Evolutionary conservation across 73 alveolate genomes (phyloP).

Genomic region (Tetrahymena malaccensis): DNA sequence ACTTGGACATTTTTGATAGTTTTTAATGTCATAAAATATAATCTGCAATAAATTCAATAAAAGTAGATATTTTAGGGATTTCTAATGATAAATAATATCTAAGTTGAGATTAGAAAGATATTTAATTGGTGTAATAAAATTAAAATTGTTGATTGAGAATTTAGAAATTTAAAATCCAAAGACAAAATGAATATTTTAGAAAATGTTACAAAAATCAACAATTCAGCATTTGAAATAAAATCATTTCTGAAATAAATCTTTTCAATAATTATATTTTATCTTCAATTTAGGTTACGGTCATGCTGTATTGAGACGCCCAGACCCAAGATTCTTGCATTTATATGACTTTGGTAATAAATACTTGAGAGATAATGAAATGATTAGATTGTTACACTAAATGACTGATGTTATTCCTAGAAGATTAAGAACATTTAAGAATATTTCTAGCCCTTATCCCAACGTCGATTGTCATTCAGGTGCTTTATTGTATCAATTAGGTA

Average conservation of each 20-base stretch:
- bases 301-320: constrained; percentile 90
- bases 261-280: not conserved
- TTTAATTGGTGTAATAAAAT: not conserved
- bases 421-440: constrained; percentile 55
- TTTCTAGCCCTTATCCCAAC: constrained; percentile 88
- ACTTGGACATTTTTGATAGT: not conserved
- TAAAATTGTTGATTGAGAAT: not conserved
- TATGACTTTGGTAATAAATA: constrained; percentile 59
- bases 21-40: not conserved
- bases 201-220: too few relatives aligned
- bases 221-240: not conserved
- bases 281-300: constrained; percentile 76
- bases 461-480: constrained; percentile 92
- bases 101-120: not conserved
- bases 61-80: not conserved
- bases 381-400: constrained; percentile 62
- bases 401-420: constrained; percentile 67
- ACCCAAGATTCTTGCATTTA: constrained; percentile 73
- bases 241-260: not conserved
- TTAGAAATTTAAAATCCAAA: too few relatives aligned
- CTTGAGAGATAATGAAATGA: constrained; percentile 58
- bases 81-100: not conserved
- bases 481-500: constrained; percentile 69
- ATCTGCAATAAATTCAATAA: not conserved
- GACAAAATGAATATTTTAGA: too few relatives aligned